phyloP scores from a whole-genome alignment of 345 rosid genomes.

The Dovyalis caffra region DNA sequence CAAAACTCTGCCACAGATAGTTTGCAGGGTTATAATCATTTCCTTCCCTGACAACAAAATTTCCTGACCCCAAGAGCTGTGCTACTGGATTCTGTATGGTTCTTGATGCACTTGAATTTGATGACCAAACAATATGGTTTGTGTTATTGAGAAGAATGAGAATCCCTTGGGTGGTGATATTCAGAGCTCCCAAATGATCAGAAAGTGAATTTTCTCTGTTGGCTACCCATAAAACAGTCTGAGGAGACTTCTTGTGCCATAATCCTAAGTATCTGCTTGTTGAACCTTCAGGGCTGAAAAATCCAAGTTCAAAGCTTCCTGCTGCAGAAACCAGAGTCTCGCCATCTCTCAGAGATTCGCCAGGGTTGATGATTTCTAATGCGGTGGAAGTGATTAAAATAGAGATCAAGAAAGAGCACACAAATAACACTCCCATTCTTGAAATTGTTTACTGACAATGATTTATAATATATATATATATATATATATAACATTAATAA shows the following conservation, averaged over 20 bases:
- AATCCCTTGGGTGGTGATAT: neutral
- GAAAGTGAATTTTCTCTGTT: neutral
- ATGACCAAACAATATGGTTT: slow-evolving; percentile 1
- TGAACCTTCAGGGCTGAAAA: neutral
- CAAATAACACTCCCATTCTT: no score
- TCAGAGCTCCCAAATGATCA: neutral
- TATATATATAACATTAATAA: no score
- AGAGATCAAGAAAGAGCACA: no score
- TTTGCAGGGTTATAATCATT: neutral
- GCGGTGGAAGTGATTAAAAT: neutral
- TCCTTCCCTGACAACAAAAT: neutral
- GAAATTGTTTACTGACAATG: no score
- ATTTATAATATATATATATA: no score
- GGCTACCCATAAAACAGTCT: neutral
- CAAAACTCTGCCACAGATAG: neutral
- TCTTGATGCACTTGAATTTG: neutral
- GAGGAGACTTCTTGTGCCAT: neutral
- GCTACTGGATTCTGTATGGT: neutral
- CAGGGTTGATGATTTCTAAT: neutral
- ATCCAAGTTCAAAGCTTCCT: neutral
- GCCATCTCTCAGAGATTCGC: neutral
- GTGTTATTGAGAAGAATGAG: neutral
- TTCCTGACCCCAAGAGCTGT: neutral
- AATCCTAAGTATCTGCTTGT: neutral
- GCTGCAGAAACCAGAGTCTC: neutral